Base-by-base conservation (phyloP, 129 eudicot genomes). In the Artemisia annua region DNA sequence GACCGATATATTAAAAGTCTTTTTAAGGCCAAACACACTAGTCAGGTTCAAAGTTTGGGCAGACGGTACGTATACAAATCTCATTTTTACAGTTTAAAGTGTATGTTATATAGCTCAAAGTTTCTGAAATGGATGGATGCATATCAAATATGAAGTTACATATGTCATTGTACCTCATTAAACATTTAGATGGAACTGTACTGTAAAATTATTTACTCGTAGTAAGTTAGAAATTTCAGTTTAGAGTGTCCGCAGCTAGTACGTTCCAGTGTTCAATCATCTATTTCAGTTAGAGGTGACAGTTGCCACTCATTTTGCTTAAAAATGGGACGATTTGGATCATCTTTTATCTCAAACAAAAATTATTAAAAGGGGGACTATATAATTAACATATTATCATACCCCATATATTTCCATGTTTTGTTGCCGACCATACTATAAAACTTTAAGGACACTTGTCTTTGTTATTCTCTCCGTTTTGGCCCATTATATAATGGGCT, bases 221-320 rank as follows among this genome's bases (percentile, higher is more conserved):
- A 20, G 18, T 17, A 13, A 16, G 17, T 76, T 58, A 32, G 1
- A 9, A 58, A 19, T 13, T 19, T 76, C 69, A 63, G 70, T 85
- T 86, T 74, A 94, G 83, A 35, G 91, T 76, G 82, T 88, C 97
- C 19, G 66, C 85, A 57, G 99, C 99, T 54, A 88, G 79, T 50
- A 96, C 99, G 24, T 75, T 89, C 80, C 78, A 64, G 53, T 20
- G 20, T 63, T 48, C 43, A 20, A 52, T 59, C 35, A 75, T 16
- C 18, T n/a, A 30, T 63, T 53, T 70, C n/a, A 63, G 65, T 54
- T 59, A 73, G 46, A 39, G 46, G 46, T 39, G 46, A 39, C 46
- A 6, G 8, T 39, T 7, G 7, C 46, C 46, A 39, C 46, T 39
- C 46, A 39, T 7, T 39, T 39, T n/a, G 46, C 10, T 39, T 39